Conservation (phyloP, 163 green algal genomes). For the Coccomyxa subellipsoidea region DNA sequence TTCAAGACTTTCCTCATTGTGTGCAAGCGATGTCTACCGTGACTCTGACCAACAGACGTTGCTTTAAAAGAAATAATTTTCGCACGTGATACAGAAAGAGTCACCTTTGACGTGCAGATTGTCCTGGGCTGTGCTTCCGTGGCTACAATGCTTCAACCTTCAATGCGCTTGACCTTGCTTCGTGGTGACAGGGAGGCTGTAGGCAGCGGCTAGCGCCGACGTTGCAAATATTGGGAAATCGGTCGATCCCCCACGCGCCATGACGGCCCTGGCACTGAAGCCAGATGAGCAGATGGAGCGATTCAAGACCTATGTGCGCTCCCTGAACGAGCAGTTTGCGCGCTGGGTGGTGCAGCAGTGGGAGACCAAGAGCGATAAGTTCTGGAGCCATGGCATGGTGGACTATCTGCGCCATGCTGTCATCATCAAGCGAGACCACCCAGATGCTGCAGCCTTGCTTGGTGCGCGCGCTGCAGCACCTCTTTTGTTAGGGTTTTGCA, state of each 20-base stretch:
- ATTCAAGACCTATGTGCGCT: constrained; percentile 28
- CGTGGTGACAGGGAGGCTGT: too few species aligned
- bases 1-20: too few species aligned
- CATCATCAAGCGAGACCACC: constrained; percentile 36
- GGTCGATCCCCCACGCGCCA: background rate
- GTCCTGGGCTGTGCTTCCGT: too few species aligned
- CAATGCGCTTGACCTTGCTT: too few species aligned
- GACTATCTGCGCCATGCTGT: constrained; percentile 45
- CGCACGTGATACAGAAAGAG: too few species aligned
- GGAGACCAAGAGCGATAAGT: constrained; percentile 25
- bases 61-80: too few species aligned
- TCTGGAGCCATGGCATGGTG: constrained; percentile 32
- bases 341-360: constrained; percentile 34
- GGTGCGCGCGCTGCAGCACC: background rate
- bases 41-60: too few species aligned
- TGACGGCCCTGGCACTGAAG: background rate
- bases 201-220: too few species aligned
- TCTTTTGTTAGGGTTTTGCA: background rate
- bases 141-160: too few species aligned
- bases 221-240: background rate
- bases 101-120: too few species aligned
- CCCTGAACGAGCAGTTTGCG: constrained; percentile 46
- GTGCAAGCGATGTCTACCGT: too few species aligned
- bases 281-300: constrained; percentile 9
- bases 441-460: constrained; percentile 3